Base-by-base conservation (phyloP, 345 rosid species). In the Litchi chinensis region DNA sequence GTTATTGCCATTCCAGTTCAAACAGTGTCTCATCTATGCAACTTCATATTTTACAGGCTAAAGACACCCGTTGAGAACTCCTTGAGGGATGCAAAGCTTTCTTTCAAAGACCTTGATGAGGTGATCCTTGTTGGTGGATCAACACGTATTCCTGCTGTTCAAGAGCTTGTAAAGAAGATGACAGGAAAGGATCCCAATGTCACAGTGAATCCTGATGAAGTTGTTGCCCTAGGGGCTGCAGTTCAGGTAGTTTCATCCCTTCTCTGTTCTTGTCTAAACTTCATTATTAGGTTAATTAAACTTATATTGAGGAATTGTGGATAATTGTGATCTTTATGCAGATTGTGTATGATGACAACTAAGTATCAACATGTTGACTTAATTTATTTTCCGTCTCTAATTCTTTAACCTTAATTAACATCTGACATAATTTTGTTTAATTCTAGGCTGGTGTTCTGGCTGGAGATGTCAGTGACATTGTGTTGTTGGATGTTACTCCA, bases 81-180 rank as follows among this genome's bases (percentile, higher is more conserved):
- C 11, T 79, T 96, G 77, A 90, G 90, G 83, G 99, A 94, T 76
- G 99, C 99, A 28, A 96, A 94, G 76, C 94, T 96, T 37, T 81
- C 97, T 73, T 85, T 91, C 70, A 93, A 89, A 59, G 99, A 96
- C 67, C 75, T 96, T 56, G 99, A 94, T 86, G 99, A 96, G 85
- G 95, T 94, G 21, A 94, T 96, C 69, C 98, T 96, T 83, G 99
- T 96, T 16, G 99, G 99, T 80, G 99, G 99, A 54, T 96, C 99
- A 57, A 96, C 99, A 41, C 97, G 98, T 48, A 96, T 96, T 65
- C 99, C 97, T 48, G 97, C 99, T 76, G 98, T 96, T 43, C 98
- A 94, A 83, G 95, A 89, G 82, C 92, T 96, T 26, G 98, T 94
- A 43, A 94, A 89, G 89, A 93, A 91, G 89, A 28, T 94, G 85